These are phyloP conservation scores for Cylindrodendrum hubeiense DNA, from an alignment of 2,329 filamentous ascomycete genomes.

Conservation along the genomic window DNA sequence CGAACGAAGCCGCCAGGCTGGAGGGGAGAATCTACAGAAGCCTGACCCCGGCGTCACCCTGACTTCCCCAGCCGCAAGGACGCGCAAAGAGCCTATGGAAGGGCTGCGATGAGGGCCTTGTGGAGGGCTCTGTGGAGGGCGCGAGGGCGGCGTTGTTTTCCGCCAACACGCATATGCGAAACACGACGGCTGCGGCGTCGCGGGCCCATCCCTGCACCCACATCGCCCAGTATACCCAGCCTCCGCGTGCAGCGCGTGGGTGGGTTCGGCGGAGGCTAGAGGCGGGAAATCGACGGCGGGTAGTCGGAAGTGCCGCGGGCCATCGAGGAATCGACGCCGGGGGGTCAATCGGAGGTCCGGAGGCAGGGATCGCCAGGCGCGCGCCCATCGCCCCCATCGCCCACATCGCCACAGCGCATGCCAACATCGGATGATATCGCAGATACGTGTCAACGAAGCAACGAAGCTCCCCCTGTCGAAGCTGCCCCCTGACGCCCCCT, in stretches of 20 bases:
- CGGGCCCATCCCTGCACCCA: conserved; percentile 26
- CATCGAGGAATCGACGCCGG: conserved; percentile 18
- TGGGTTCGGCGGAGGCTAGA: conserved; percentile 19
- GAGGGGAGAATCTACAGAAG: conserved; percentile 9
- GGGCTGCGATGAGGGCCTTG: background rate
- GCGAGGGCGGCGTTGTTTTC: conserved; percentile 10
- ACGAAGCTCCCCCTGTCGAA: background rate
- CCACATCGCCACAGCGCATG: conserved; percentile 36
- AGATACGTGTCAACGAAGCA: conserved; percentile 39
- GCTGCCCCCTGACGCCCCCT: conserved; percentile 15
- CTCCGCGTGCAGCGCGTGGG: conserved; percentile 7
- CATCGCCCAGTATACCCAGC: conserved; percentile 17
- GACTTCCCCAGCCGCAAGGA: background rate
- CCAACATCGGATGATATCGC: conserved; percentile 45
- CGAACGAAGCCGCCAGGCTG: conserved; percentile 23
- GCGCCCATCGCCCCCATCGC: too few species aligned
- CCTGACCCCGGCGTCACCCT: conserved; percentile 2
- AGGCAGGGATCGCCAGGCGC: conserved; percentile 17
- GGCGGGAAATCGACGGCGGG: conserved; percentile 26
- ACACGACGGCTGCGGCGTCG: conserved; percentile 29
- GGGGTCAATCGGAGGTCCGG: conserved; percentile 15
- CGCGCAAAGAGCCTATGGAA: background rate
- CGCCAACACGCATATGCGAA: conserved; percentile 32
- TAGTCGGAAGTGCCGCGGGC: conserved; percentile 26
- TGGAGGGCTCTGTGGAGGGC: background rate